A percentile compares a stretch with the other conserved stretches of the same genome.
phyloP scores from a whole-genome alignment of 1,139 yeast species.

The Hanseniaspora uvarum region DNA sequence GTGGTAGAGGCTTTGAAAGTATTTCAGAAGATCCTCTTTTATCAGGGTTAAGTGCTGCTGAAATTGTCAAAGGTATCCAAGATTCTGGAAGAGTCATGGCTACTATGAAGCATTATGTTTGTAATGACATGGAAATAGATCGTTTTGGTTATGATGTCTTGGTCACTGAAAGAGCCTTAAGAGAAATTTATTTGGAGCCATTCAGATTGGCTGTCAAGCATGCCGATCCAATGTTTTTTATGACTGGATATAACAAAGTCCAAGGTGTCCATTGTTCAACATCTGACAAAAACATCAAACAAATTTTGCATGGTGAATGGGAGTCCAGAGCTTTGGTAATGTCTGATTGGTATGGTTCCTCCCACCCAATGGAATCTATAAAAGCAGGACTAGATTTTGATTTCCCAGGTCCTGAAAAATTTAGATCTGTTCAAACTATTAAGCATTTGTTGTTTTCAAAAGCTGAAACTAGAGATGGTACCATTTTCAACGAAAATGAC shows the following conservation, averaged over 20 bases:
- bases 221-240: slow-evolving; percentile 42
- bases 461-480: slow-evolving; percentile 29
- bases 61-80: slow-evolving; percentile 47
- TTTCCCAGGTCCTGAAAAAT: slow-evolving; percentile 51
- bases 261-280: slow-evolving; percentile 50
- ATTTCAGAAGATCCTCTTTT: slow-evolving; percentile 55
- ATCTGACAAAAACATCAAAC: slow-evolving; percentile 35
- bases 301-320: slow-evolving; percentile 47
- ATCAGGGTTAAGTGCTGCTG: slow-evolving; percentile 43
- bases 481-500: slow-evolving; percentile 30
- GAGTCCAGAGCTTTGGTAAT: slow-evolving; percentile 46
- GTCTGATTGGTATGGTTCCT: slow-evolving; percentile 57
- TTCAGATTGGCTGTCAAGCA: slow-evolving; percentile 48
- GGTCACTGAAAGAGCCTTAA: slow-evolving; percentile 47
- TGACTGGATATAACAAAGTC: slow-evolving; percentile 52
- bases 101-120: slow-evolving; percentile 49
- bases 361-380: slow-evolving; percentile 39
- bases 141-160: slow-evolving; percentile 41
- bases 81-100: slow-evolving; percentile 40
- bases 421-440: slow-evolving; percentile 32
- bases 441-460: slow-evolving; percentile 32
- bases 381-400: slow-evolving; percentile 50
- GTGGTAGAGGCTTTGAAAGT: slow-evolving; percentile 55
- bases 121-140: slow-evolving; percentile 51
- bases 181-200: slow-evolving; percentile 53